Evolutionary conservation across 768 basidiomycete genomes (phyloP).

Genomic region (Phlegmacium glaucopus): DNA sequence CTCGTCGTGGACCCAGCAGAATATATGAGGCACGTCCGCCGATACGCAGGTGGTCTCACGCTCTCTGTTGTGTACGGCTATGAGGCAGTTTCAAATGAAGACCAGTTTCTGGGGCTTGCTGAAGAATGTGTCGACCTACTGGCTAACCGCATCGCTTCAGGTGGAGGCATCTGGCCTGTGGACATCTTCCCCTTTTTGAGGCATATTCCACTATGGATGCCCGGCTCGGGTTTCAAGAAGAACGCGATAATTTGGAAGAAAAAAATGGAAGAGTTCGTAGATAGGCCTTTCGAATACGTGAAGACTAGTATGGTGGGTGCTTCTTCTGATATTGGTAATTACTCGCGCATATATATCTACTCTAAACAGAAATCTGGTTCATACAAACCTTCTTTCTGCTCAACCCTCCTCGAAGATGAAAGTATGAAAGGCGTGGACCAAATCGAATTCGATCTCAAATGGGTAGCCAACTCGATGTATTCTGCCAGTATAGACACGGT

Average conservation of each 20-base stretch:
- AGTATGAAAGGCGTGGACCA: slow-evolving; percentile 31
- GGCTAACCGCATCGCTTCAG: slow-evolving; percentile 37
- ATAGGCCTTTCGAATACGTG: slow-evolving; percentile 58
- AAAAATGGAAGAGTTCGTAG: slow-evolving; percentile 61
- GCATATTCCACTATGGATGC: slow-evolving; percentile 61
- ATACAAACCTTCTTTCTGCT: slow-evolving; percentile 40
- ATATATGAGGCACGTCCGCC: slow-evolving; percentile 34
- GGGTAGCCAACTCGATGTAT: slow-evolving; percentile 86
- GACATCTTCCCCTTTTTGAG: slow-evolving; percentile 49
- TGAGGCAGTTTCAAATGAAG: slow-evolving; percentile 31
- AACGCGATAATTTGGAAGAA: slow-evolving; percentile 62
- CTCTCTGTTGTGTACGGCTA: slow-evolving; percentile 64
- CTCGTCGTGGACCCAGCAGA: slow-evolving; percentile 43
- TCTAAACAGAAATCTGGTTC: slow-evolving; percentile 36
- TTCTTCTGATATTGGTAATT: neutral
- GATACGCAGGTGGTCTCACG: slow-evolving; percentile 59
- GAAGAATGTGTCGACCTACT: slow-evolving; percentile 42
- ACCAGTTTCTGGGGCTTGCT: slow-evolving; percentile 37
- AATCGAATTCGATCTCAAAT: slow-evolving; percentile 68
- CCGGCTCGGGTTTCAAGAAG: slow-evolving; percentile 62
- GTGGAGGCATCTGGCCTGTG: slow-evolving; percentile 47
- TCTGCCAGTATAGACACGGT: slow-evolving; percentile 65
- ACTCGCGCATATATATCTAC: slow-evolving; percentile 9
- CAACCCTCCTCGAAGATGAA: slow-evolving; percentile 54
- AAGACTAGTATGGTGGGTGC: slow-evolving; percentile 52